Base-by-base conservation (phyloP, 1,139 yeast species). In the Geotrichum reessii region DNA sequence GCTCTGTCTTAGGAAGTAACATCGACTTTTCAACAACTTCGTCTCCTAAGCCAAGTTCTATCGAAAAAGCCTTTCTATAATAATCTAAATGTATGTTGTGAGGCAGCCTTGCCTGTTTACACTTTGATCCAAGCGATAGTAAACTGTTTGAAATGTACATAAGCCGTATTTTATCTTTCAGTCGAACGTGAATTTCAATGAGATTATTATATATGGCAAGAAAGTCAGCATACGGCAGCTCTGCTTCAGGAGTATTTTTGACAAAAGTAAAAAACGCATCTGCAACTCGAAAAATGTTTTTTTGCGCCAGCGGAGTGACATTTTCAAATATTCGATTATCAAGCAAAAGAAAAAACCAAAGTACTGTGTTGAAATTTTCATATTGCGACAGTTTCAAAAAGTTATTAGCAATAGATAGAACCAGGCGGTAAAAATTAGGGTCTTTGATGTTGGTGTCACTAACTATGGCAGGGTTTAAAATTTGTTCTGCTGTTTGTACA, bases 91-190 rank as follows among this genome's bases (percentile, higher is more conserved):
- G 58, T 3, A 50, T 48, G 14, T 47, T 37, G 19, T 44, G 52
- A 24, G 47, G 48, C 14, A n/a, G 21, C 24, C 31, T 47, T 21
- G 46, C 44, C 28, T 51, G 61, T 17, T 40, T 60, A 53, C 56
- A 57, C 19, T 48, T 56, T 11, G 63, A 60, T 6, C 66, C 66
- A 21, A 61, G 47, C 22, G 64, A 58, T 5, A 64, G 56, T n/a
- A 64, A 51, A 25, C 63, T 59, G 56, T 63, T 61, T 9, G 66
- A 63, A 31, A 64, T 58, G 46, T 63, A 61, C 25, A 59, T 44
- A 7, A 64, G 53, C 17, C 60, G 59, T 7, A 51, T 1, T 11
- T 27, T 19, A 37, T 60, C 61, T 3, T 53, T 50, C 3, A 47
- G 31, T 11, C 19, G n/a, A 12, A 21, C 56, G 17, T 56, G 50